Base-by-base conservation (phyloP, 129 eudicot genomes). In the Saposhnikovia divaricata region DNA sequence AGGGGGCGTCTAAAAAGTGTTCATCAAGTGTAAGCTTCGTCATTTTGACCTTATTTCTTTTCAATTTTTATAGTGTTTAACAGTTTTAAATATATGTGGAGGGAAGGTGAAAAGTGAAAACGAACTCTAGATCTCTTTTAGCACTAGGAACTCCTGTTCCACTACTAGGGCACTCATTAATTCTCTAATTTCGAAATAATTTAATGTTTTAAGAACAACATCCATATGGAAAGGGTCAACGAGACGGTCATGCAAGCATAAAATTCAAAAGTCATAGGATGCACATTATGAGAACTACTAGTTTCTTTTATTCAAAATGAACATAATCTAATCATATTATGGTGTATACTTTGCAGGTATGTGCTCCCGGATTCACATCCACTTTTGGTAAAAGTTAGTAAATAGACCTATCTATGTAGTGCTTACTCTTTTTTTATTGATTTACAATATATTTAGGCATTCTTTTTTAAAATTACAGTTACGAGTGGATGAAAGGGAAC, bases 361-460 rank as follows among this genome's bases (percentile, higher is more conserved):
- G 93, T 85, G 85, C 87, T 91, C 71, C 93, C 96, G 1, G 86
- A 87, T 77, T 72, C 57, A 47, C 93, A 89, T 82, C 93, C 85
- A 15, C 78, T 83, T 81, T 82, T 89, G 85, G 72, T 50, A 9
- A 80, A 82, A 83, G 93, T 89, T 77, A 81, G 91, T 77, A 47
- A 79, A 21, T 71, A 9, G 0, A 43, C 61, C 14, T 53, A 57
- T 59, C 16, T 14, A 25, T n/a, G 21, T 1, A 31, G 42, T 68
- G 39, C 14, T 68, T 14, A 31, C 10, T 28, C 9, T 68, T 5
- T 63, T 31, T 31, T 14, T 27, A 31, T 31, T 68, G 10, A 25
- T 61, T 40, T 68, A 31, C 73, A 68, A 34, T 68, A 6, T 61
- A 10, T n/a, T n/a, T 61, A 61, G 73, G 0, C 9, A 4, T 68